phyloP scores from a whole-genome alignment of 2,329 filamentous ascomycete genomes.

The Neoarthrinium moseri region DNA sequence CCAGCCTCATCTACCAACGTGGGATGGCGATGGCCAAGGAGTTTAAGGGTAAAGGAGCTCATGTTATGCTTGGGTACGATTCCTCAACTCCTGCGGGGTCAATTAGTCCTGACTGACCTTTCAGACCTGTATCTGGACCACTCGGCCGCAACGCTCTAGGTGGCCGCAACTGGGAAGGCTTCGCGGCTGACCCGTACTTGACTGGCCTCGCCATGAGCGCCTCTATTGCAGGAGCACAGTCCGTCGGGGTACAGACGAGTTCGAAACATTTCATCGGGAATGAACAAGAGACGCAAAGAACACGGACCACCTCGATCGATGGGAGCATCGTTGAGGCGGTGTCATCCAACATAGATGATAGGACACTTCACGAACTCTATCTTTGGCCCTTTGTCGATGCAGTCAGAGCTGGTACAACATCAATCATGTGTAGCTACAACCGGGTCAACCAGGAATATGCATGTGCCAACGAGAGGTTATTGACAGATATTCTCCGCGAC shows the following conservation, averaged over 20 bases:
- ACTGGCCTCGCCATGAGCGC: slow-evolving; percentile 44
- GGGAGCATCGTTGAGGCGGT: slow-evolving; percentile 43
- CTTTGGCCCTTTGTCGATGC: slow-evolving; percentile 55
- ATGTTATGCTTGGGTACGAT: slow-evolving; percentile 54
- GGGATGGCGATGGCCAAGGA: slow-evolving; percentile 51
- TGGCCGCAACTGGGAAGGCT: slow-evolving; percentile 51
- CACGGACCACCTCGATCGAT: slow-evolving; percentile 54
- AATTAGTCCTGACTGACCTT: background rate
- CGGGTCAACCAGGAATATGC: slow-evolving; percentile 46
- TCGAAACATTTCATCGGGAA: slow-evolving; percentile 61
- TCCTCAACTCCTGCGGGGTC: background rate
- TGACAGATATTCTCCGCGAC: slow-evolving; percentile 46
- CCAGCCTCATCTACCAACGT: slow-evolving; percentile 51
- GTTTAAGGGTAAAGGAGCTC: slow-evolving; percentile 69
- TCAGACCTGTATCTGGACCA: slow-evolving; percentile 54
- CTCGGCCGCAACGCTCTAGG: slow-evolving; percentile 50
- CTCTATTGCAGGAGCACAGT: slow-evolving; percentile 44
- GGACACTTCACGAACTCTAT: slow-evolving; percentile 55
- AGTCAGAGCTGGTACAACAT: slow-evolving; percentile 24
- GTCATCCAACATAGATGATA: slow-evolving; percentile 48
- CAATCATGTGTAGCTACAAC: slow-evolving; percentile 44
- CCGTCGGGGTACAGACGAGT: slow-evolving; percentile 24
- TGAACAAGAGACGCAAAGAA: slow-evolving; percentile 65
- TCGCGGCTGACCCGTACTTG: slow-evolving; percentile 56
- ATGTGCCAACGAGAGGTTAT: slow-evolving; percentile 46